Percentiles rank a stretch among this genome's conserved stretches.
Evolutionary conservation across 2,329 filamentous ascomycete genomes (phyloP).

Genomic region (Botrytis squamosa): DNA sequence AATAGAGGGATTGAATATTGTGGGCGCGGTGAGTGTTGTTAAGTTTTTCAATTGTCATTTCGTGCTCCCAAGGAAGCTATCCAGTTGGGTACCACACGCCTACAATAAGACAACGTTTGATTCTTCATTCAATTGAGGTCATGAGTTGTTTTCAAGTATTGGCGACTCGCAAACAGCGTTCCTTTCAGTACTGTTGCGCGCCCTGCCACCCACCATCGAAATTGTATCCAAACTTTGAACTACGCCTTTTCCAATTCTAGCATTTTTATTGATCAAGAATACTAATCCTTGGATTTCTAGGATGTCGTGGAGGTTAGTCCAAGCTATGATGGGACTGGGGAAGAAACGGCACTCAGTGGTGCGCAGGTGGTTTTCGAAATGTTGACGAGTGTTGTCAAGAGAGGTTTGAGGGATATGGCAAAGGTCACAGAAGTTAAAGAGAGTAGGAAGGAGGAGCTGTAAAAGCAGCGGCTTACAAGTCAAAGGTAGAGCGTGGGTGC

Average conservation of each 20-base stretch:
- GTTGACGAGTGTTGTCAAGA: slow-evolving; percentile 72
- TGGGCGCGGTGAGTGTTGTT: slow-evolving; percentile 57
- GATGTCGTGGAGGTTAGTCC: slow-evolving; percentile 89
- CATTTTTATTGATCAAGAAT: background rate
- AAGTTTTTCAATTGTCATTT: background rate
- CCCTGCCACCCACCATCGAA: background rate
- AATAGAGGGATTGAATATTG: slow-evolving; percentile 78
- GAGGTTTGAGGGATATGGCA: slow-evolving; percentile 43
- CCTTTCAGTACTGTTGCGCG: background rate
- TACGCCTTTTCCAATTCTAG: background rate
- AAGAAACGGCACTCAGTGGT: slow-evolving; percentile 78
- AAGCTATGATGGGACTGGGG: slow-evolving; percentile 76
- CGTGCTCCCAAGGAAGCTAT: background rate
- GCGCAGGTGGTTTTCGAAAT: slow-evolving; percentile 85
- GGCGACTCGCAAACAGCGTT: background rate
- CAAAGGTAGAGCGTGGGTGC: background rate
- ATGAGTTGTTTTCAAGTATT: background rate
- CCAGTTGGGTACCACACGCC: background rate
- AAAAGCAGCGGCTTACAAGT: background rate
- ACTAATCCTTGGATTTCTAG: background rate
- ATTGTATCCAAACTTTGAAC: no score
- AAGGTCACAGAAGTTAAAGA: background rate
- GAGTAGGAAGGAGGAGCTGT: background rate
- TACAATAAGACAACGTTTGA: background rate
- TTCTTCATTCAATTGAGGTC: background rate